Base-by-base conservation (phyloP, 2,329 filamentous ascomycete species). In the Aspergillus uvarum region DNA sequence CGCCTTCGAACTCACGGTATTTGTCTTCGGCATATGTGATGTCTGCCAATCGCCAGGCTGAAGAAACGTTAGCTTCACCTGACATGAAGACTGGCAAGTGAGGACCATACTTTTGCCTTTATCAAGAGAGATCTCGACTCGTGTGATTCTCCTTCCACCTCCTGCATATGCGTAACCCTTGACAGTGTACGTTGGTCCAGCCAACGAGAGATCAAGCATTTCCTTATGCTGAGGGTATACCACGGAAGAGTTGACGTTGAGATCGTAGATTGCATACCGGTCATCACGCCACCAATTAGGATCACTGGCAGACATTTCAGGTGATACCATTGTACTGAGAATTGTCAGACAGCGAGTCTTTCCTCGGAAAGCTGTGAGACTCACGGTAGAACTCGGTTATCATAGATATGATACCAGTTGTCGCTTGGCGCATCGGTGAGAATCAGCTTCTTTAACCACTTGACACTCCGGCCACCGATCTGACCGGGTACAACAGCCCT, bases 321-420 rank as follows among this genome's bases (percentile, higher is more conserved):
- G 92, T 11, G 88, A 89, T 16, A 96, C 83, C 83, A 88, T 93
- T 0, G 92, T 96, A 5, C 80, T 83, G 57, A 16, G 4, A 3
- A 32, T 5, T 61, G 61, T 63, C 24, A 64, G 61, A n/a, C 32
- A 58, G 8, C 8, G 24, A 12, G 51, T 22, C 31, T 6, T 4
- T 42, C 44, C 16, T 4, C 19, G 24, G 11, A 2, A 8, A 47
- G 3, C 3, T 19, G 50, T 12, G 5, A 12, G 10, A 76, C 80
- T 70, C 68, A 83, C 65, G 93, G 93, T 44, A 97, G 78, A 1
- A 97, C 92, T 60, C 92, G 82, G 72, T 97, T 97, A 74, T 97
- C 93, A 75, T 95, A 93, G 63, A 96, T 92, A 74, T 97, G 93
- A 69, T 96, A 96, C 91, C 92, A 96, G 71, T 96, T 96, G 63